Base-by-base conservation (phyloP, 1,284 basidiomycete species). In the Ceratobasidium papillatum region DNA sequence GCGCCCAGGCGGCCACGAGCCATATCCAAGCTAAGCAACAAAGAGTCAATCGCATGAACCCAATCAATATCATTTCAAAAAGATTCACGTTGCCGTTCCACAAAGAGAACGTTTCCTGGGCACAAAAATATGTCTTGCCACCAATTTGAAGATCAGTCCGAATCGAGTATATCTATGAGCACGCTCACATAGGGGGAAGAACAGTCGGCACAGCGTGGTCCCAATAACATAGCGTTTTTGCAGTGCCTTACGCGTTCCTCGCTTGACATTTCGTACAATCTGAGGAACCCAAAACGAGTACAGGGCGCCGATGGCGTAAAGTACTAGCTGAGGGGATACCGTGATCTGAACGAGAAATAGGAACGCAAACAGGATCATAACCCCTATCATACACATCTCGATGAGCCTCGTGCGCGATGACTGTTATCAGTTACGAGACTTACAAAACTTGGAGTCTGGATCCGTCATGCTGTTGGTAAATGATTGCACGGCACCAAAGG, bases 221-320 rank as follows among this genome's bases (percentile, higher is more conserved):
- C 94, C 94, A 19, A 96, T 74, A n/a, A 96, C 81, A 78, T 95
- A 95, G 77, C 90, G 88, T 59, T 84, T 85, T 5, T 86, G 84
- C 58, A 96, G 81, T 0, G 91, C 92, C 78, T 91, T 91, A 7
- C 86, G 86, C 69, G 92, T 86, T 4, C 91, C 92, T 25, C 91
- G 86, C 30, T 87, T 86, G 5, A 87, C 88, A 49, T 94, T 93
- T 32, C 95, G 86, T 76, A 91, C 85, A 68, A 96, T 94, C 82
- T 96, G 94, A 4, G 93, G 91, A 1, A 91, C 78, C 95, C 95
- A 97, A 77, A 87, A 87, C 1, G 89, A 91, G 81, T 95, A 94
- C 75, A 93, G 86, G 25, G 84, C 80, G 17, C 86, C 87, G n/a
- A 95, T 85, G 78, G 94, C 89, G 52, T 93, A 80, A 38, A 94